These are phyloP conservation scores for Odontarrhena argentea DNA, from an alignment of 345 rosid genomes.

Conservation along the genomic window DNA sequence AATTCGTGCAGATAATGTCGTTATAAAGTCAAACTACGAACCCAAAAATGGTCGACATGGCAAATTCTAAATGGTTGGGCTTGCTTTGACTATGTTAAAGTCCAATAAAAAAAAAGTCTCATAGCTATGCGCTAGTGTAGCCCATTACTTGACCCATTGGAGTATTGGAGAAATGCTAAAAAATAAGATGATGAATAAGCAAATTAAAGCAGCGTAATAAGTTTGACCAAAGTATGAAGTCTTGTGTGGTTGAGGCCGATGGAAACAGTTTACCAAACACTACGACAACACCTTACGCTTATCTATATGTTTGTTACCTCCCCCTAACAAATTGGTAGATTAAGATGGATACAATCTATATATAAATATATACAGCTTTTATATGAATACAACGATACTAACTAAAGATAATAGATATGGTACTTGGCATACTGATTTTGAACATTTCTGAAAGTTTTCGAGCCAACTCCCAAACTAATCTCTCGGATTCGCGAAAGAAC, in stretches of 20 bases:
- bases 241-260: slow-evolving; percentile 9
- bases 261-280: slow-evolving; percentile 16
- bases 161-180: not conserved
- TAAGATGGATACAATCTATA: no score
- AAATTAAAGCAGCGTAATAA: not conserved
- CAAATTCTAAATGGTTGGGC: slow-evolving; percentile 21
- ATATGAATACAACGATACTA: not conserved
- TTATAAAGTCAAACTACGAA: slow-evolving; percentile 17
- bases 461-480: no score
- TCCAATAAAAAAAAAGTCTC: not conserved
- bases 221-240: not conserved
- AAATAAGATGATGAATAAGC: not conserved
- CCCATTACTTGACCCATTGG: slow-evolving; percentile 6
- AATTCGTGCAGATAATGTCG: not conserved
- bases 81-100: not conserved
- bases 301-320: not conserved
- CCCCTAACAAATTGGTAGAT: no score
- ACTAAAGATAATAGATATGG: slow-evolving; percentile 6
- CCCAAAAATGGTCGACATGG: not conserved
- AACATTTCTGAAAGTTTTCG: not conserved
- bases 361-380: no score
- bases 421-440: not conserved
- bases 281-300: not conserved
- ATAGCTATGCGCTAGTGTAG: not conserved
- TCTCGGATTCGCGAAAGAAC: no score